phyloP scores from a whole-genome alignment of 2,329 filamentous ascomycete species.

The Hymenoscyphus fraxineus region DNA sequence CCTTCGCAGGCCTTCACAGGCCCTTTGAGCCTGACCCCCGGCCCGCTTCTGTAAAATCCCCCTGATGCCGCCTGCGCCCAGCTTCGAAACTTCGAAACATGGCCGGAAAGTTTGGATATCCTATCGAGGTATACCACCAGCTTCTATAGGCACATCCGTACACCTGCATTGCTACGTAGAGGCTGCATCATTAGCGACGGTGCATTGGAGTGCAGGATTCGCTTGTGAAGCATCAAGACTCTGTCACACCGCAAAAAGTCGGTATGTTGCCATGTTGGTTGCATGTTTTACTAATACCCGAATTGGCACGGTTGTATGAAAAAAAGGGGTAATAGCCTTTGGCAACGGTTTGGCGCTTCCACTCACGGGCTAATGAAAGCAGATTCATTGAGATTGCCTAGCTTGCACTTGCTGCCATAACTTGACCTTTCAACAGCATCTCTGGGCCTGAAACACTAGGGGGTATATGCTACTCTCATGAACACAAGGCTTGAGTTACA shows the following conservation, averaged over 20 bases:
- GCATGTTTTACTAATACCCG: neutral
- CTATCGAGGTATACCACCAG: neutral
- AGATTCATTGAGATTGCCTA: neutral
- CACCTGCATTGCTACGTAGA: neutral
- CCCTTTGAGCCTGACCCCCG: neutral
- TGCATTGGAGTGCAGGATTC: neutral
- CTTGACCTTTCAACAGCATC: neutral
- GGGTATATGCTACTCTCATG: neutral
- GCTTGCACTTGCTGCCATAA: conserved; percentile 10
- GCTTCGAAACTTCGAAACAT: neutral
- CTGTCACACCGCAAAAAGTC: neutral
- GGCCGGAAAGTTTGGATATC: neutral
- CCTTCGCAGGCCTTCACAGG: too few species aligned
- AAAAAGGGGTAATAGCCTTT: neutral
- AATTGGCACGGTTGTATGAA: neutral
- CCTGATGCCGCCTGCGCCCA: conserved; percentile 1
- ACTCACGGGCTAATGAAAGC: neutral
- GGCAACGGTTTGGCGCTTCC: neutral
- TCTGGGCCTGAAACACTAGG: conserved; percentile 6
- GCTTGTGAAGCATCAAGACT: neutral
- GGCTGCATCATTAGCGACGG: too few species aligned
- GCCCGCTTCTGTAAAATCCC: neutral
- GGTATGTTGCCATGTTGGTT: neutral
- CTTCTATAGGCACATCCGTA: neutral
- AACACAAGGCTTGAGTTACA: neutral